Evolutionary conservation across 371 early-diverging fungal genomes (phyloP), one percentile per base, ranked within the genome.

Genomic region (Haplosporangium sp.): DNA sequence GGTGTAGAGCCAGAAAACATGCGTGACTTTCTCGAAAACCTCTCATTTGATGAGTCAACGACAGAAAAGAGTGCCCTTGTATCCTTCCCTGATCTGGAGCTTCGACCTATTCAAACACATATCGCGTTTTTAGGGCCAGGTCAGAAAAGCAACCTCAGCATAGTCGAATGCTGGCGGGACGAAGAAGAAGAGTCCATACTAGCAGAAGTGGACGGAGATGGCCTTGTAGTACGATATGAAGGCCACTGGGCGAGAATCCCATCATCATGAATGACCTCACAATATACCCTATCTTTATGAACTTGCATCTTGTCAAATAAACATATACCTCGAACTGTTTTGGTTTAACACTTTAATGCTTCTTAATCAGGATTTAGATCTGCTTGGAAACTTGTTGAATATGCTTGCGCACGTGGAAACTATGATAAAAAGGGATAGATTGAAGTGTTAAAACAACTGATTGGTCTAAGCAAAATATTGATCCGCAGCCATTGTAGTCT

Each of bases 121-220:
- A 20, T 79, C n/a, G 74, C 81, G 10, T 79, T 63, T 61, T 74
- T 63, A 40, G 81, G 75, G 45, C 71, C 68, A 7, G 69, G 81
- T 35, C 72, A 47, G 35, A 74, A 71, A 15, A 17, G 56, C 6
- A 70, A 74, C 27, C 50, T 67, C 48, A 68, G 60, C 53, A 37
- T 74, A n/a, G 58, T 79, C 13, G 81, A 79, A 48, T 79, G 81
- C 50, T 79, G 75, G 81, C 66, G 71, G 44, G 72, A 71, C 8
- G 77, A 72, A 3, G 73, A 77, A 27, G 69, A 72, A 9, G 69
- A 69, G 20, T 70, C 71, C 8, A 71, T 65, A 50, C 19, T 79
- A 61, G 69, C 71, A 10, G 75, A 79, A 39, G 75, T 79, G 27
- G 81, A 79, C 38, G 56, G 65, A 2, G 79, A 79, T 52, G 74